Evolutionary conservation across 345 rosid species (phyloP), one percentile per base, ranked within the genome.

Genomic region (Camelina sativa): DNA sequence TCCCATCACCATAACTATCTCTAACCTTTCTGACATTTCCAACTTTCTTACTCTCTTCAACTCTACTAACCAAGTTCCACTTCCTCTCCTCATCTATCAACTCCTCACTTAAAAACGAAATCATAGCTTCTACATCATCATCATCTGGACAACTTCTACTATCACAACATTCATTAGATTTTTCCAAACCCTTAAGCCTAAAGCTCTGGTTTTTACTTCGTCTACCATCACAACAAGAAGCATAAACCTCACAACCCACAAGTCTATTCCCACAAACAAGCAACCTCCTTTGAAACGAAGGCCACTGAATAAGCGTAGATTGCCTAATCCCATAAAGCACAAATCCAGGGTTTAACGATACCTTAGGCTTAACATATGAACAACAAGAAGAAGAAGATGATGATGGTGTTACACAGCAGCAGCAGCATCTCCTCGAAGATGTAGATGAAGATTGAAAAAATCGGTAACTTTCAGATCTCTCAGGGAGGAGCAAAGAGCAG

Each of bases 31-130:
- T 82, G 77, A 78, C 88, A 83, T 75, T 81, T 75, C 75, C 69
- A 54, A 56, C 78, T 72, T 72, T 74, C 84, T 67, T 86, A 75
- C 69, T 76, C 80, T 66, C 76, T 56, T 82, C 82, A 77, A 78
- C 81, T 77, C 78, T 85, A 83, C 71, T 78, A 37, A 62, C 71
- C 11, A 66, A 69, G 5, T 71, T 79, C 80, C 70, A 73, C 2
- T 52, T 71, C 75, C 82, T 79, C 69, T 75, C 61, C 51, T 83
- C 89, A 65, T 74, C 87, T 57, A 73, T 53, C 44, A 88, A 22
- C 60, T 89, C 90, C 78, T 91, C 96, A 76, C 91, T 83, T 79
- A 94, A 84, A 80, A 94, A 85, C 82, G 86, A 86, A 72, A 94
- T 80, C 65, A 94, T 73, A 48, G 89, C 89, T 72, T 90, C 95